A percentile compares a stretch with the other conserved stretches of the same genome.
Conservation (phyloP, 768 basidiomycete species). For the Mycena latifolia region DNA sequence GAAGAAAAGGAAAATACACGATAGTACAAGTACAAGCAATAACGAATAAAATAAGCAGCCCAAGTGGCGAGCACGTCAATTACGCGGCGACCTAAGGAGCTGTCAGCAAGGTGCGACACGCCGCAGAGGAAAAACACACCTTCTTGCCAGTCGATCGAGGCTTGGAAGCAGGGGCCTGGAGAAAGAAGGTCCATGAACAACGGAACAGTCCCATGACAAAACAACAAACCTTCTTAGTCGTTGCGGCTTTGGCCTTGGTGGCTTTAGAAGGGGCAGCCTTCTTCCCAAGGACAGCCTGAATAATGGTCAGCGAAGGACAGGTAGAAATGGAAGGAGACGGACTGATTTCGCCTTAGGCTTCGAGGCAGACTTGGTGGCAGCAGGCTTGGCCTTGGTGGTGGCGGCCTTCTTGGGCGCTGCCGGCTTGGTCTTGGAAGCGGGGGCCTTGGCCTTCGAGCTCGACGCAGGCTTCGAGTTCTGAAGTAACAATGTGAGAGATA, state of each 20-base stretch:
- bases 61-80: background rate
- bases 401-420: conserved; percentile 5
- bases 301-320: background rate
- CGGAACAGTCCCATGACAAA: too few relatives aligned
- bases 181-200: background rate
- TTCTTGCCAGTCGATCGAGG: conserved; percentile 7
- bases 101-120: background rate
- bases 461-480: conserved; percentile 26
- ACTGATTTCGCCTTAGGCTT: background rate
- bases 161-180: conserved; percentile 1
- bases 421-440: too few relatives aligned
- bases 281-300: conserved; percentile 18
- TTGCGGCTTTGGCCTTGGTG: conserved; percentile 23
- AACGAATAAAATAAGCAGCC: conserved; percentile 6
- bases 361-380: conserved; percentile 10
- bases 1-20: background rate
- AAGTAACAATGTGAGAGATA: background rate
- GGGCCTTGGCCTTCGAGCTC: conserved; percentile 13
- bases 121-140: background rate
- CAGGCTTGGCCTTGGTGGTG: conserved; percentile 11
- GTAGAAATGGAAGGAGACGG: too few relatives aligned
- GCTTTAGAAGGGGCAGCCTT: conserved; percentile 25
- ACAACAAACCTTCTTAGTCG: conserved; percentile 16
- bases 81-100: conserved; percentile 2
- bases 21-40: conserved; percentile 21